Evolutionary conservation across 139 green algal species (phyloP).

Genomic region (Limnomonas spitsbergensis): DNA sequence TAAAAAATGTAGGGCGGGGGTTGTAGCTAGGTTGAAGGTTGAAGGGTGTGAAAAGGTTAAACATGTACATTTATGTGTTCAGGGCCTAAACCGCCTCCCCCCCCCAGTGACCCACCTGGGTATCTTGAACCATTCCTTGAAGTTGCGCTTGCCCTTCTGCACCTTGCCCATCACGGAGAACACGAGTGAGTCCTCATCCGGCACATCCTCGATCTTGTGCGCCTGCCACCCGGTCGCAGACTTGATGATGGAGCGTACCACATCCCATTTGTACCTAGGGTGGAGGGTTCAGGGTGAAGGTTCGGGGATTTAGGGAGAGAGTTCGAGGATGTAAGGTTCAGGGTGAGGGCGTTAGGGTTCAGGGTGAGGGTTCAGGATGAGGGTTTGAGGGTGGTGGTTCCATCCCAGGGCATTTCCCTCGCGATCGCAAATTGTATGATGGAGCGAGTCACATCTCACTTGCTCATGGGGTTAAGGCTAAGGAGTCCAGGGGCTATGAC

Average conservation of each 20-base stretch:
- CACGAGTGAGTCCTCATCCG: background rate
- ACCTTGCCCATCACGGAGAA: background rate
- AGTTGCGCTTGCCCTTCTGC: background rate
- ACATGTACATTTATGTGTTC: too few relatives aligned
- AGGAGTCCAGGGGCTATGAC: too few relatives aligned
- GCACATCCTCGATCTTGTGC: slow-evolving; percentile 55
- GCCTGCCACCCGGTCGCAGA: slow-evolving; percentile 62
- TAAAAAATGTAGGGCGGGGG: too few relatives aligned
- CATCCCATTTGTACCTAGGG: slow-evolving; percentile 74
- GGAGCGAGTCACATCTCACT: too few relatives aligned
- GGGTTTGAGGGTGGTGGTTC: too few relatives aligned
- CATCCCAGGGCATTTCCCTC: too few relatives aligned
- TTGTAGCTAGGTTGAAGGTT: too few relatives aligned
- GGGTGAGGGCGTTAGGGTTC: background rate
- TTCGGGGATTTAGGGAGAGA: background rate
- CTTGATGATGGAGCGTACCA: slow-evolving; percentile 63
- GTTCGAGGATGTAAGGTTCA: background rate
- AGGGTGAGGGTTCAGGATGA: too few relatives aligned
- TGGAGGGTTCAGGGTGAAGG: slow-evolving; percentile 4
- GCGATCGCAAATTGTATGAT: too few relatives aligned
- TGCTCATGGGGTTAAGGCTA: too few relatives aligned
- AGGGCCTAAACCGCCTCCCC: too few relatives aligned
- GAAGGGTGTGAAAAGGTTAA: too few relatives aligned
- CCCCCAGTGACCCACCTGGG: background rate
- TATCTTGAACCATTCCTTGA: background rate